phyloP scores from a whole-genome alignment of 306 rosid genomes.

The Biancaea sappan region DNA sequence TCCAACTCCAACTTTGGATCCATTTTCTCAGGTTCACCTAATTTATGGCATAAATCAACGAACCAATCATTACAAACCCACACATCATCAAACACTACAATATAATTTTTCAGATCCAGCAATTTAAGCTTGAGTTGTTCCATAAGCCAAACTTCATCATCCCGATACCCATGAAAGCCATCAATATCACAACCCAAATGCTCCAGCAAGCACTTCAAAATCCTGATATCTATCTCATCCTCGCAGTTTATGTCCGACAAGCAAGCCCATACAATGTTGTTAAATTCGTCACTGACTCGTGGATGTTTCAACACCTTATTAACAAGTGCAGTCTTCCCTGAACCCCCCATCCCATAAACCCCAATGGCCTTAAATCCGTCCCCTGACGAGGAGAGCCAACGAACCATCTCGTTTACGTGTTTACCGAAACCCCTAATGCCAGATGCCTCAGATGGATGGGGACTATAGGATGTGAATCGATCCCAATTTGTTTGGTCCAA shows the following conservation, averaged over 20 bases:
- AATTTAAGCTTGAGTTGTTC: not conserved
- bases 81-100: not conserved
- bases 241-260: not conserved
- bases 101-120: not conserved
- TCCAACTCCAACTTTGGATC: too few relatives aligned
- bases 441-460: too few relatives aligned
- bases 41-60: not conserved
- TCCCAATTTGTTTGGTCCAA: not conserved
- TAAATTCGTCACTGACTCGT: not conserved
- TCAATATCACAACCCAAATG: not conserved
- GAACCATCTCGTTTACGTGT: not conserved
- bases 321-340: slow-evolving; percentile 24
- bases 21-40: not conserved
- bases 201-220: not conserved
- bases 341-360: slow-evolving; percentile 25
- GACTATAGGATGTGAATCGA: not conserved
- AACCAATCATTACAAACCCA: not conserved
- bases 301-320: not conserved
- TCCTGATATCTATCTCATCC: not conserved
- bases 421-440: not conserved
- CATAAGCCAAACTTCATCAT: not conserved
- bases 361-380: slow-evolving; percentile 3
- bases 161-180: not conserved
- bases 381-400: not conserved
- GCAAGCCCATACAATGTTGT: slow-evolving; percentile 6